Base-by-base conservation (phyloP, 2,329 filamentous ascomycete species). In the Fusarium luffae region DNA sequence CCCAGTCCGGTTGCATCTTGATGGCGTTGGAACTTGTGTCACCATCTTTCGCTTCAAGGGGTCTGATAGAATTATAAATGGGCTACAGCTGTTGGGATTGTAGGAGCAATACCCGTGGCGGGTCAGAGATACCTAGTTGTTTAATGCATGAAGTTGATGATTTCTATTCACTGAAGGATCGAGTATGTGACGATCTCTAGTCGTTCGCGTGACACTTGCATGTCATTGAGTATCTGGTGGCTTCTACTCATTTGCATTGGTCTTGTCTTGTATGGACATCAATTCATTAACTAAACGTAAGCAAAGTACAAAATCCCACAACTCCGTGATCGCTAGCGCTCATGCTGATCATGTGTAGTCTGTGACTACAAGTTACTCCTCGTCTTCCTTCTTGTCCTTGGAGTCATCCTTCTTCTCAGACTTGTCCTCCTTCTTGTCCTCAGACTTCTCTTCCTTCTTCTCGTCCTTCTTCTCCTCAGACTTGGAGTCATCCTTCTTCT, bases 11-110 rank as follows among this genome's bases (percentile, higher is more conserved):
- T 72, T 72, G 73, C 73, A 75, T 75, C 74, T 75, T 72, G 63
- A 72, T 43, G 73, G 73, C 73, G 73, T 75, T 74, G 66, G 70
- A 74, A 72, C 62, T 73, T 63, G 69, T 75, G 71, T 70, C 70
- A 69, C 64, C 72, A 75, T 37, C 32, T 37, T 43, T 54, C 70
- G 59, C 67, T 75, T 74, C 62, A 47, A 65, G 59, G 65, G 61
- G 68, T 64, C 65, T 66, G 44, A 66, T 71, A 70, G 64, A 75
- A 60, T 73, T 66, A 66, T 47, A 61, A 58, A 64, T 58, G 40
- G 60, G 63, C 59, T 54, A 46, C 50, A 58, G 57, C 51, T 69
- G 56, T 71, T 66, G 68, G 68, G 60, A 54, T 71, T 74, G 62
- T 74, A 62, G 63, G 69, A 63, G 70, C 59, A 64, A 71, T 63